Evolutionary conservation across 2,329 filamentous ascomycete genomes (phyloP), one percentile per base, ranked within the genome.

Genomic region (Cytospora chrysosperma): DNA sequence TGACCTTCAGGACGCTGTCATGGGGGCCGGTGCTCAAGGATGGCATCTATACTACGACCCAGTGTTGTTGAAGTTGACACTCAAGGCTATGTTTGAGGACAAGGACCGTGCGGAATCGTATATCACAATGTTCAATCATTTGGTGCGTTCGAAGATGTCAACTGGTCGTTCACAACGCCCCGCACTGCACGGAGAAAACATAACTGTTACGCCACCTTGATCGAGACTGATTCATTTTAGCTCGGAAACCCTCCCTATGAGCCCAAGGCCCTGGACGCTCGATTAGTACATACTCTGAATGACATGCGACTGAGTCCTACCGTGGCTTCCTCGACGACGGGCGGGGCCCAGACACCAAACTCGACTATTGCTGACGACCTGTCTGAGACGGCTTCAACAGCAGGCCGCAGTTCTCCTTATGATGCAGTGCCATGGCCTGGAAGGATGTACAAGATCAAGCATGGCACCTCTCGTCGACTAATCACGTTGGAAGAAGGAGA

Each of bases 401-500:
- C 10, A 47, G 43, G n/a, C n/a, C 21, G 21, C 43, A 10, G n/a
- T 13, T 9, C 9, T 12, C n/a, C 5, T 12, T 24, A n/a, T 4
- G n/a, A 21, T 24, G 28, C 34, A 0, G 34, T 54, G 27, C 58
- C 58, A 3, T 9, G 34, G 15, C 54, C 60, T 2, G 49, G 54
- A 0, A 58, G 49, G 9, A 40, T 21, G 4, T 62, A 62, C 54
- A 51, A 53, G 4, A 62, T 62, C 26, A 19, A 43, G 4, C 54
- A 51, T 8, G n/a, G 17, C 7, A 28, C n/a, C 10, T 59, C 61
- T 7, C 21, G 47, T 3, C 28, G 54, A 6, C 9, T 63, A 4
- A 28, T 63, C 50, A 63, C 56, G 10, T 9, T 63, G 7, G 26
- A 9, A 10, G 51, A 55, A 30, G 56, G 56, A 24, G 8, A n/a